Evolutionary conservation across 2,329 filamentous ascomycete species (phyloP), one percentile per base, ranked within the genome.

Genomic region (Calonectria henricotiae): DNA sequence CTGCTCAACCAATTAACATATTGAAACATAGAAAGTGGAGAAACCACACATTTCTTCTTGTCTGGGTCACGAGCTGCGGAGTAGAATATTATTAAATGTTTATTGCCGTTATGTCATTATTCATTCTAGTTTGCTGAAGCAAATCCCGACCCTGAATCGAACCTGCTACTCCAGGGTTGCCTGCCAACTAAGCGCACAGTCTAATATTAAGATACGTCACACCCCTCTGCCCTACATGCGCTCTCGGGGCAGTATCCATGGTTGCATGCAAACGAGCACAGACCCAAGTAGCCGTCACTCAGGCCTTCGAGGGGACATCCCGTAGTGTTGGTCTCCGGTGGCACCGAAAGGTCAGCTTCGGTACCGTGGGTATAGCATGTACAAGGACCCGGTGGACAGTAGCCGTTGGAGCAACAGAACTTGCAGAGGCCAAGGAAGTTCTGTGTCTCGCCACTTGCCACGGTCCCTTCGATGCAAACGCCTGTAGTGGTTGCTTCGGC

Each of bases 351-450:
- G 3, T 20, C 13, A 17, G 20, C n/a, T 20, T 25, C 27, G 5
- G 54, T n/a, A 6, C 64, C 55, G 1, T 55, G 39, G 4, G 25
- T 30, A 5, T 23, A 39, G 15, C 67, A 72, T 9, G 43, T 61
- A 2, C 70, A 73, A 27, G 71, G 67, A 1, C 67, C 71, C 4
- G 62, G 54, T 12, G 71, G 71, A 13, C 70, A 73, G 55, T 73
- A 73, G 43, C 70, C 71, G 9, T 73, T 58, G 3, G 49, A 43
- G 20, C 71, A 73, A 8, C n/a, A 54, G 55, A 73, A 73, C 3
- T 63, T 68, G 47, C 71, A 72, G 4, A 72, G 71, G 0, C 64
- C 64, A 4, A 71, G 61, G n/a, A 65, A 71, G 20, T 70, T 73
- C 17, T 65, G 20, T 3, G 71, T 60, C 44, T 72, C 70, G 12